Evolutionary conservation across 2,329 filamentous ascomycete genomes (phyloP).

Genomic region (Aspergillus amoenus): DNA sequence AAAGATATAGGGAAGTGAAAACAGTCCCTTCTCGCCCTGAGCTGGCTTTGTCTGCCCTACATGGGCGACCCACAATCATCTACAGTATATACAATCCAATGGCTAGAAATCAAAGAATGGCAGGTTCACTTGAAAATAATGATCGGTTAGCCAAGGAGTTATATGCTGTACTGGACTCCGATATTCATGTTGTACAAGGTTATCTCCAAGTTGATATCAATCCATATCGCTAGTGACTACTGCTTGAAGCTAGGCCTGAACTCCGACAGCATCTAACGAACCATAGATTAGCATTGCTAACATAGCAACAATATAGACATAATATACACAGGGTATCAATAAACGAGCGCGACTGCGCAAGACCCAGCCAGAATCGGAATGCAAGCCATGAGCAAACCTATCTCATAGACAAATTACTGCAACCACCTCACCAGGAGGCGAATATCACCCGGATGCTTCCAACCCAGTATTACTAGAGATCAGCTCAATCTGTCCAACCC

Average conservation of each 20-base stretch:
- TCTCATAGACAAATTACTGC: not conserved
- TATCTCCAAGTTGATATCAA: too few relatives aligned
- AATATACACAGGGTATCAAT: constrained; percentile 20
- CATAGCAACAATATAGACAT: not conserved
- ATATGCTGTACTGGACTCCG: too few relatives aligned
- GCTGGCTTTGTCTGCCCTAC: too few relatives aligned
- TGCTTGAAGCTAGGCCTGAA: not conserved
- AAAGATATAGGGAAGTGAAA: too few relatives aligned
- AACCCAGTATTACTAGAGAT: not conserved
- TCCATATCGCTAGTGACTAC: too few relatives aligned
- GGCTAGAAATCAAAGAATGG: too few relatives aligned
- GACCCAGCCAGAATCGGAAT: not conserved
- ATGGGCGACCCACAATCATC: too few relatives aligned
- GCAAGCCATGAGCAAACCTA: not conserved
- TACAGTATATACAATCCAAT: too few relatives aligned
- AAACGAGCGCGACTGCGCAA: not conserved
- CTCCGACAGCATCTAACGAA: constrained; percentile 13
- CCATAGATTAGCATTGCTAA: not conserved
- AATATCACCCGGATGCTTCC: not conserved
- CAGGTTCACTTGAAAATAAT: too few relatives aligned
- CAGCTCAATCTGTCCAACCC: not conserved
- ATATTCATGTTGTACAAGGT: too few relatives aligned
- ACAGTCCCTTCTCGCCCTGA: too few relatives aligned
- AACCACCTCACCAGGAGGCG: constrained; percentile 11
- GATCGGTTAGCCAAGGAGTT: too few relatives aligned